These are phyloP conservation scores for Corrigiola litoralis DNA, from an alignment of 179 eudicot species.

Conservation along the genomic window DNA sequence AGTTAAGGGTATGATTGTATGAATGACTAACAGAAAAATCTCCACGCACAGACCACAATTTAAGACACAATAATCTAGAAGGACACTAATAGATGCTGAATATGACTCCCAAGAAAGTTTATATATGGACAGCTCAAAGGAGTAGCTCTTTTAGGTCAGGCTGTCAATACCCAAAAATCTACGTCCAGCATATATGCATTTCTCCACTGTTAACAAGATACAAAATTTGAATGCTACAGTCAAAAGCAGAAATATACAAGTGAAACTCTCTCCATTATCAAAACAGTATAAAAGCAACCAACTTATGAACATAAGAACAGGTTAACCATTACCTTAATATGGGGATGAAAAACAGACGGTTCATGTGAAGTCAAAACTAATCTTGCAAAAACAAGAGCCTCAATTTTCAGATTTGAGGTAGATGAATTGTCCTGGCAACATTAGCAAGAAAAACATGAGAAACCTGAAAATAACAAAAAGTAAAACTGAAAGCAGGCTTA, in stretches of 20 bases:
- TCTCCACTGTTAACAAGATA: no score
- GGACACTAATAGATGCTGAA: no score
- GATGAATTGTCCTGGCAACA: constrained; percentile 86
- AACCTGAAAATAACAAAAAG: constrained; percentile 5
- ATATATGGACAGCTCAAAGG: no score
- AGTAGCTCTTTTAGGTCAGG: no score
- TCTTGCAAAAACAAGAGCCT: constrained; percentile 90
- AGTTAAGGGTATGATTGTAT: no score
- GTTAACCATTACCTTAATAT: constrained; percentile 61
- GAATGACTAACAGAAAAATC: no score
- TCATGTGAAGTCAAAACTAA: constrained; percentile 88
- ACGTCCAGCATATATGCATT: no score
- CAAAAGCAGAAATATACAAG: not conserved
- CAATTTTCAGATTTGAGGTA: constrained; percentile 92
- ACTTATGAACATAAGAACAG: not conserved
- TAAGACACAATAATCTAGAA: no score
- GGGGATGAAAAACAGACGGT: constrained; percentile 86
- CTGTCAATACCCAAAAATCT: no score
- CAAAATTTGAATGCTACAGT: no score
- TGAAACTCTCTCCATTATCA: not conserved
- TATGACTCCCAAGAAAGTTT: no score
- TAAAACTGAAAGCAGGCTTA: not conserved
- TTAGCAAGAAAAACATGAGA: constrained; percentile 6
- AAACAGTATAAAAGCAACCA: not conserved
- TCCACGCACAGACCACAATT: no score